Evolutionary conservation across 2,329 filamentous ascomycete genomes (phyloP).

Genomic region (Penicillium psychrosexuale): DNA sequence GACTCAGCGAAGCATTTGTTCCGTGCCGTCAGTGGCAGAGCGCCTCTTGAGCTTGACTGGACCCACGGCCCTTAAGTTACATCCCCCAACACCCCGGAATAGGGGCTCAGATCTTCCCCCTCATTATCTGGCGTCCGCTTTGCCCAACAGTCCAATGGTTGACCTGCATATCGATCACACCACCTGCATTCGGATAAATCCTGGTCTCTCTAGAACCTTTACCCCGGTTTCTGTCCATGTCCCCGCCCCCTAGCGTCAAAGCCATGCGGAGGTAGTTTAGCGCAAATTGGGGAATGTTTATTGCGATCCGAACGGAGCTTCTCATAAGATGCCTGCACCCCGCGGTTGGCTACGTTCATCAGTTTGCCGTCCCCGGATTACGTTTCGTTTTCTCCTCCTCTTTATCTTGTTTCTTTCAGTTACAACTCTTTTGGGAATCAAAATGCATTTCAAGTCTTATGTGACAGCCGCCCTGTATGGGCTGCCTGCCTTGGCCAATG

Average conservation of each 20-base stretch:
- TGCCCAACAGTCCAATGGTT: conserved; percentile 10
- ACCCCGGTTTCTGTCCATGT: conserved; percentile 19
- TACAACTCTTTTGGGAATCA: conserved; percentile 29
- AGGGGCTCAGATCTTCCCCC: conserved; percentile 19
- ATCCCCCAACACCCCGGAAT: neutral
- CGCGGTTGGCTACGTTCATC: conserved; percentile 28
- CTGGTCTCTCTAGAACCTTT: conserved; percentile 12
- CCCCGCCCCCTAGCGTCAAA: conserved; percentile 25
- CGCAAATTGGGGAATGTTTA: conserved; percentile 15
- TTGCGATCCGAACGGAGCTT: conserved; percentile 14
- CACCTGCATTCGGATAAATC: conserved; percentile 24
- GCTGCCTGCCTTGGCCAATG: conserved; percentile 29
- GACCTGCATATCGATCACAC: conserved; percentile 8
- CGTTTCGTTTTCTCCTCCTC: conserved; percentile 27
- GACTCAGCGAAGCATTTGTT: conserved; percentile 5
- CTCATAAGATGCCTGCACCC: conserved; percentile 24
- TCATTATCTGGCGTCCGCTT: conserved; percentile 8
- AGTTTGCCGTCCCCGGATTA: conserved; percentile 29
- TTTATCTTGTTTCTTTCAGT: conserved; percentile 30
- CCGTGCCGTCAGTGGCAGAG: conserved; percentile 14
- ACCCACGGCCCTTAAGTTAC: conserved; percentile 4
- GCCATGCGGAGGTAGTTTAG: conserved; percentile 22
- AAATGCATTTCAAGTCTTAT: conserved; percentile 38
- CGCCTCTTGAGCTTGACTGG: conserved; percentile 23
- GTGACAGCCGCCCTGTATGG: conserved; percentile 34